A percentile compares a stretch with the other conserved stretches of the same genome.
Conservation (phyloP, 1,284 basidiomycete species). For the Papiliotrema flavescens region DNA sequence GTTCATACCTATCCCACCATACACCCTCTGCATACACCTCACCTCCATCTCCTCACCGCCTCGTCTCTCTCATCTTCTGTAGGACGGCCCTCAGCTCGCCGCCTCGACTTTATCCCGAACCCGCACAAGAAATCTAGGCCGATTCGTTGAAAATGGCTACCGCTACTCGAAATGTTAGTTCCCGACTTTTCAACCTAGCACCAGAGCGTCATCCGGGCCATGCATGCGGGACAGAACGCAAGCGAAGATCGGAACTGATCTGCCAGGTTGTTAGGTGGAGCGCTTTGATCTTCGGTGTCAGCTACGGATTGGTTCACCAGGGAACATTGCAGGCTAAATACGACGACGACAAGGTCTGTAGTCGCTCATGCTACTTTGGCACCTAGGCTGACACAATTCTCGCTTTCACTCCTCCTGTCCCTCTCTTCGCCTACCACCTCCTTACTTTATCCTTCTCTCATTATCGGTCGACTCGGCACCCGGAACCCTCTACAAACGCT, state of each 20-base stretch:
- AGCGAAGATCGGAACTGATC: background rate
- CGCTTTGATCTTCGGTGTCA: constrained; percentile 79
- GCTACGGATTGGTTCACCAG: constrained; percentile 90
- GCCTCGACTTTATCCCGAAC: constrained; percentile 2
- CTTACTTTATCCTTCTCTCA: no score
- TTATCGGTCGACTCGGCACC: no score
- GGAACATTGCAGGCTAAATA: constrained; percentile 80
- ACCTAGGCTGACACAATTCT: constrained; percentile 1
- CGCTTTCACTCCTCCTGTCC: background rate
- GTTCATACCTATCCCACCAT: background rate
- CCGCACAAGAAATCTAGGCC: background rate
- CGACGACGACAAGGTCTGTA: constrained; percentile 54
- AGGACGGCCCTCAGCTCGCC: background rate
- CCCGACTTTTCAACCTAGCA: background rate
- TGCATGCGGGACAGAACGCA: no score
- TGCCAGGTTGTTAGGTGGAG: constrained; percentile 90
- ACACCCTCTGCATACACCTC: no score
- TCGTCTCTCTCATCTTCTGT: background rate
- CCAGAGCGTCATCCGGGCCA: background rate
- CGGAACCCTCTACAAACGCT: no score
- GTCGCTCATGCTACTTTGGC: background rate
- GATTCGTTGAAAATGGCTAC: constrained; percentile 39
- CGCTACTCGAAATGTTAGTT: constrained; percentile 42
- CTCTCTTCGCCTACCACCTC: background rate
- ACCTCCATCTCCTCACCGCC: background rate